Evolutionary conservation across 208 protist genomes (phyloP), one percentile per base, ranked within the genome.

Genomic region (Borovskyia barvae): DNA sequence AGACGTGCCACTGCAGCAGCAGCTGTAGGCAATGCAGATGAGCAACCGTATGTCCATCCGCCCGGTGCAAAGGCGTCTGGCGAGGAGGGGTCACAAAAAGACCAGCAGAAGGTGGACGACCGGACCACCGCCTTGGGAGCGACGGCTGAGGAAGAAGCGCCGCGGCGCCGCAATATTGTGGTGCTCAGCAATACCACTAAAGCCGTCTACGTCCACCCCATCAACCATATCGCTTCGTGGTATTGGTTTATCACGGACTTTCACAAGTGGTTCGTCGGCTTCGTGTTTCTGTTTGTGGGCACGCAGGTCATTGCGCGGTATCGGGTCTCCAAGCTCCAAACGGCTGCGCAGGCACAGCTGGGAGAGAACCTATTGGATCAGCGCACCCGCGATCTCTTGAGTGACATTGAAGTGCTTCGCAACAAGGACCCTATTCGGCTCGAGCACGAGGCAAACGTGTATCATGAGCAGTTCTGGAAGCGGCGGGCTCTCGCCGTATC

Each of bases 381-480:
- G 58, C 83, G 82, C 56, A 92, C 84, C 7, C 79, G 85, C 20
- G 83, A 91, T 37, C 50, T 94, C 7, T 62, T 94, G 33, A 70
- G 52, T 32, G 88, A 94, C 42, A 91, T 94, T 66, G 88, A 94
- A 53, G 78, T 82, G 49, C 60, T 94, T 22, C 85, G 88, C 28
- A 75, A 85, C 22, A 92, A 92, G 53, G 88, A 94, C 69, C 88
- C 88, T 2, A 69, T 92, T 36, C 88, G 88, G 7, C 74, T 94
- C 5, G 85, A 94, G 70, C 76, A 90, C 39, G 88, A 94, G 64
- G 88, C 88, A 2, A 92, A 94, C 65, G 37, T 75, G 15, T 94
- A 87, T 50, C 88, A 94, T 58, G 88, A 90, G 69, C 80, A 88
- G 67, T 94, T 94, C 53, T 94, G 88, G 85, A 86, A 89, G 73